Base-by-base conservation (phyloP, 805 yeast species). In the Teunomyces atbi region DNA sequence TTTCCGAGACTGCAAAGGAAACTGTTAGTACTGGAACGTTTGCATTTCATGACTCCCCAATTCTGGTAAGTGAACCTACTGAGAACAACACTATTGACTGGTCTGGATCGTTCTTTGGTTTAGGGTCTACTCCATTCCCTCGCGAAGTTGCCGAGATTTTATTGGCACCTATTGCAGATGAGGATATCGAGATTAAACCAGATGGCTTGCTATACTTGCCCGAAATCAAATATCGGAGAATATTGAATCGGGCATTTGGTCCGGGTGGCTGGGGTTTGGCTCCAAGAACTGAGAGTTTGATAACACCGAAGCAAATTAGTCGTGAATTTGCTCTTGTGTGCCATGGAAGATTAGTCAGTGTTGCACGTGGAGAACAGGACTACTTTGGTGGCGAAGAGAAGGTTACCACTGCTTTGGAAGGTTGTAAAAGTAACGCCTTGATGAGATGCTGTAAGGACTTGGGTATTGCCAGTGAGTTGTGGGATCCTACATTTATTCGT, bases 181-280 rank as follows among this genome's bases (percentile, higher is more conserved):
- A 76, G 21, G 97, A 92, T 55, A 82, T 94, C 44, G 99, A 94
- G 63, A 86, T 94, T 53, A 94, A 92, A 50, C 98, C 98, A 0
- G 99, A 94, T 64, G 98, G 98, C 12, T 71, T 94, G 42, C 65
- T 94, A 6, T 94, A 89, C 58, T 71, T 94, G 39, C 99, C 99
- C 0, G 99, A 94, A 64, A 94, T 94, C 68, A 92, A 92, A 62
- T 94, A 94, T 62, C 79, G 99, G 53, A 78, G 99, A 38, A 84
- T 91, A 18, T 68, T 94, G 54, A 92, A 92, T 66, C 76, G 76
- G 32, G 95, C 98, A 0, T 92, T 94, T 72, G 99, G 99, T 3
- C 97, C 99, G 5, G 99, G 99, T 21, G 97, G 96, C 1, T 94
- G 99, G 99, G 98, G 98, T 0, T 72, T 94, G 46, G 96, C 95